Evolutionary conservation across 2,329 filamentous ascomycete genomes (phyloP).

Genomic region (Penicillium freii): DNA sequence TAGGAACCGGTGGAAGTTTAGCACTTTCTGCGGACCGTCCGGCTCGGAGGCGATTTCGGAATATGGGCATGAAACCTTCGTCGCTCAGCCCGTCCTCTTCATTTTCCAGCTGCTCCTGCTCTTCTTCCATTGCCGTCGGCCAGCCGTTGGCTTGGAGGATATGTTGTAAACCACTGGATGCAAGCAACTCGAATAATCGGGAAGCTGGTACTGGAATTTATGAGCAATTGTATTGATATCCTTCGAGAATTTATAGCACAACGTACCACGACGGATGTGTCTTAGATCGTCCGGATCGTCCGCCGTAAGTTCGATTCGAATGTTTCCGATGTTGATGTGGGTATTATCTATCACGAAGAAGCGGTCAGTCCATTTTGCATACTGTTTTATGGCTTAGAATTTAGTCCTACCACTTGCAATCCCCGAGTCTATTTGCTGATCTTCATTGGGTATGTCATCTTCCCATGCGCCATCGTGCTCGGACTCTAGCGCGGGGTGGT

Average conservation of each 20-base stretch:
- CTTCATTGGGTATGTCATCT: conserved; percentile 22
- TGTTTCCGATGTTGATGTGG: conserved; percentile 39
- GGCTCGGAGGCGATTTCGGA: conserved; percentile 50
- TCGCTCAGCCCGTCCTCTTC: conserved; percentile 33
- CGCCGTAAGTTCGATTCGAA: conserved; percentile 35
- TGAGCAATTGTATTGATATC: conserved; percentile 3
- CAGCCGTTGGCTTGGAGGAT: conserved; percentile 46
- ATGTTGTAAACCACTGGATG: conserved; percentile 52
- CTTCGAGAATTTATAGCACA: no score
- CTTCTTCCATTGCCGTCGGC: conserved; percentile 3
- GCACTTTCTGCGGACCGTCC: conserved; percentile 43
- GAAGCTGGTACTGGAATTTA: conserved; percentile 32
- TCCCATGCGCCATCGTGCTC: conserved; percentile 14
- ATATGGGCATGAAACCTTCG: conserved; percentile 25
- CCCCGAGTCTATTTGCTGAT: conserved; percentile 54
- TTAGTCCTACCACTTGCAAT: conserved; percentile 6
- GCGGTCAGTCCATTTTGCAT: background rate
- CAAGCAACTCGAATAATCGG: conserved; percentile 56
- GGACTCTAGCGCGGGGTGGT: conserved; percentile 13
- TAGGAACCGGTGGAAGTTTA: conserved; percentile 80
- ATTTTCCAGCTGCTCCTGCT: conserved; percentile 11
- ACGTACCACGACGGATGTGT: conserved; percentile 27
- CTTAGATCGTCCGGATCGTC: conserved; percentile 38
- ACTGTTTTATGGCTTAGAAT: background rate
- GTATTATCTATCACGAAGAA: conserved; percentile 27